Conservation (phyloP, 495 filamentous ascomycete species). For the Hypoxylon lenormandii region DNA sequence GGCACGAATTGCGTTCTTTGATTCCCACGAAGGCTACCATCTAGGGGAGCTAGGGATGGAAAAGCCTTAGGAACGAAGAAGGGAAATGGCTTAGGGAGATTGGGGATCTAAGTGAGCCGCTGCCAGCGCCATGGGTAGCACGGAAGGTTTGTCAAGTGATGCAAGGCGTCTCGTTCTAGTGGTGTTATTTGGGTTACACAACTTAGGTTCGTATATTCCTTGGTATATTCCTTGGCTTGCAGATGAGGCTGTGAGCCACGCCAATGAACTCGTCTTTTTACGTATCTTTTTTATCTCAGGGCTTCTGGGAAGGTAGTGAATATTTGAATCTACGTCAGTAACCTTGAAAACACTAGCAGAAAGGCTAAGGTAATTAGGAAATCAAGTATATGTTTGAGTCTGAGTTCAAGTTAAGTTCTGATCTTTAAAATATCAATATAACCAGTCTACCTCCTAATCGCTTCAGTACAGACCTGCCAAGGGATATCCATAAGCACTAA, state of each 20-base stretch:
- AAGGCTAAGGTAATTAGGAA: no score
- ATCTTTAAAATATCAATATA: no score
- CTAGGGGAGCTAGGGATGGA: neutral
- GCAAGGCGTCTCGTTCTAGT: neutral
- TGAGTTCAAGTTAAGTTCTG: no score
- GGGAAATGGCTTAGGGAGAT: neutral
- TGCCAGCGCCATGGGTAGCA: neutral
- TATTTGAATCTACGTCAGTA: no score
- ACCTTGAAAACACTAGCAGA: no score
- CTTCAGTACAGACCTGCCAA: no score
- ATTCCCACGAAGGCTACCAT: neutral
- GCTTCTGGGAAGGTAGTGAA: no score
- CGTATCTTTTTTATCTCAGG: no score
- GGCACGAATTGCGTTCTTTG: neutral
- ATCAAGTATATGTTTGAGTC: no score
- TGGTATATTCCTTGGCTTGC: neutral
- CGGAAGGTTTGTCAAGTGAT: neutral
- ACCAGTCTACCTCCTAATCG: no score
- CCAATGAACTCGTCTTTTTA: no score
- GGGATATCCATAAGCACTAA: no score
- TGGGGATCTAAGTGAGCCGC: neutral
- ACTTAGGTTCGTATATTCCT: neutral
- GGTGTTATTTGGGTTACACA: neutral
- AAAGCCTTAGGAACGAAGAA: neutral
- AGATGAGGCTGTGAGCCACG: neutral